Evolutionary conservation across 1,284 basidiomycete species (phyloP).

Genomic region (Vanrija sp.): DNA sequence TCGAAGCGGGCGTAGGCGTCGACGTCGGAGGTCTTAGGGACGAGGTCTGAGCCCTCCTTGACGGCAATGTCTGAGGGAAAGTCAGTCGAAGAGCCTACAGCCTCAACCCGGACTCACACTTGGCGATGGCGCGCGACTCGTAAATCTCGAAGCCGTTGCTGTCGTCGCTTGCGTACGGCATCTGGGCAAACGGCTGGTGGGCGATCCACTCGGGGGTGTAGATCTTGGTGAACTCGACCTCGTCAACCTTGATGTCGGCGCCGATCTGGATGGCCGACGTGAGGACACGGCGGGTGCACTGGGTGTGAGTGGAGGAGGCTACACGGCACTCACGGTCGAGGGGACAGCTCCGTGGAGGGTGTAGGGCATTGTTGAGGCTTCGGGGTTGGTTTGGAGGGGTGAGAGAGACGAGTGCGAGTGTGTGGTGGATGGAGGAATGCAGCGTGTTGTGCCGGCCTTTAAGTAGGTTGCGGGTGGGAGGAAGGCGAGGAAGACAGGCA

Average conservation of each 20-base stretch:
- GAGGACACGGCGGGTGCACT: slow-evolving; percentile 28
- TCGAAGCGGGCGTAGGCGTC: slow-evolving; percentile 55
- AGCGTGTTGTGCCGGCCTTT: too few relatives aligned
- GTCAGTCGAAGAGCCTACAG: not conserved
- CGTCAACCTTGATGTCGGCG: slow-evolving; percentile 24
- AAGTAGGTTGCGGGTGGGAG: too few relatives aligned
- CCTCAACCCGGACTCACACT: slow-evolving; percentile 39
- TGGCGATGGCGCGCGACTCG: slow-evolving; percentile 58
- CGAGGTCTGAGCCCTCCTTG: slow-evolving; percentile 19
- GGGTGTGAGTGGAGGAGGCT: not conserved
- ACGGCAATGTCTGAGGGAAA: slow-evolving; percentile 24
- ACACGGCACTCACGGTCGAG: slow-evolving; percentile 18
- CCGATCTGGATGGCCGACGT: slow-evolving; percentile 15
- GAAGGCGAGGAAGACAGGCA: too few relatives aligned
- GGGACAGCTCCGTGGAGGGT: slow-evolving; percentile 18
- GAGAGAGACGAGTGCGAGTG: too few relatives aligned
- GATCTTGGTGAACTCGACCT: slow-evolving; percentile 47
- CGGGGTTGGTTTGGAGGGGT: too few relatives aligned
- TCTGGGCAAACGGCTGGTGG: slow-evolving; percentile 62
- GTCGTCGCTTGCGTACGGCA: slow-evolving; percentile 58
- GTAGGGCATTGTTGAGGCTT: slow-evolving; percentile 8
- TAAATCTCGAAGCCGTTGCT: slow-evolving; percentile 40
- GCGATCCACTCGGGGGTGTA: slow-evolving; percentile 52
- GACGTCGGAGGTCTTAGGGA: slow-evolving; percentile 42
- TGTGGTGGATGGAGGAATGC: too few relatives aligned